A percentile compares a stretch with the other conserved stretches of the same genome.
These are phyloP conservation scores for Massospora cicadina DNA, from an alignment of 371 early-diverging fungal species.

Conservation along the genomic window DNA sequence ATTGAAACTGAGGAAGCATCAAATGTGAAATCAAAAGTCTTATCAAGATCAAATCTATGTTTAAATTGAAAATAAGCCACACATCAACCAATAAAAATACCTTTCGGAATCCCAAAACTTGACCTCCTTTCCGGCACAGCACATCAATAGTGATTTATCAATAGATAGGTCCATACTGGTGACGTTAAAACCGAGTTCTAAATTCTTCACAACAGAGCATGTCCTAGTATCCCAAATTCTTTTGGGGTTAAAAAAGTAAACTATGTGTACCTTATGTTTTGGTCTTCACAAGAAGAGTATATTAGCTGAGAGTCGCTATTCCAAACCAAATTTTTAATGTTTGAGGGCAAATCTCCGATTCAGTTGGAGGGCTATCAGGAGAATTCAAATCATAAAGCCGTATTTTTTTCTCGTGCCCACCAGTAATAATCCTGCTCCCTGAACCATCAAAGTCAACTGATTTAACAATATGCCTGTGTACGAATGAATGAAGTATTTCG, in stretches of 20 bases:
- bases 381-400: conserved; percentile 56
- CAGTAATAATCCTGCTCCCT: conserved; percentile 50
- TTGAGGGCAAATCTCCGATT: conserved; percentile 33
- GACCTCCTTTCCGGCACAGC: conserved; percentile 53
- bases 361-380: conserved; percentile 30
- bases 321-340: conserved; percentile 52
- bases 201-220: conserved; percentile 31
- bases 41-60: conserved; percentile 1
- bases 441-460: conserved; percentile 53
- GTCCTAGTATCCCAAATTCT: conserved; percentile 57
- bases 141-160: conserved; percentile 44
- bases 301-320: conserved; percentile 35
- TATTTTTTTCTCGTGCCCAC: conserved; percentile 59
- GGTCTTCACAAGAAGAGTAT: conserved; percentile 41
- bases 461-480: conserved; percentile 65
- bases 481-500: conserved; percentile 40
- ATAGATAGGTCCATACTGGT: conserved; percentile 47
- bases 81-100: background rate
- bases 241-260: no score
- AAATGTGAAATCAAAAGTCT: conserved; percentile 22
- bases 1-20: conserved; percentile 57
- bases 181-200: conserved; percentile 36
- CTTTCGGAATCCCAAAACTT: conserved; percentile 44
- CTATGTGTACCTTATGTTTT: conserved; percentile 24
- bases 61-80: background rate